phyloP scores from a whole-genome alignment of 805 yeast species.

The Jamesozyma rosinii region DNA sequence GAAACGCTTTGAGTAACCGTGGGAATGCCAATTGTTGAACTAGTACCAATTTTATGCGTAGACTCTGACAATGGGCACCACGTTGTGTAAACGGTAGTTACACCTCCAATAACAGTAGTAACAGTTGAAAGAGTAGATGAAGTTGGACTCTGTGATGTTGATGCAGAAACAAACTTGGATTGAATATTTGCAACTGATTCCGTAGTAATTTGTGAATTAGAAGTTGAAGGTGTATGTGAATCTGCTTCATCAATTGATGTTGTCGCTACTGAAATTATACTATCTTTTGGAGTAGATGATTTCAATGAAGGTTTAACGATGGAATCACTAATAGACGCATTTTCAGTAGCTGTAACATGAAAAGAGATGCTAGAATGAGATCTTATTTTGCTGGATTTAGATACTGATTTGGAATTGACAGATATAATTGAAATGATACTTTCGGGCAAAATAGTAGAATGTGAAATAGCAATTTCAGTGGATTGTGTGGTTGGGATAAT shows the following conservation, averaged over 20 bases:
- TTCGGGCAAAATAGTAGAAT: too few species aligned
- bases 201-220: neutral
- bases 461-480: neutral
- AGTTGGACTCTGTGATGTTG: neutral
- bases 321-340: neutral
- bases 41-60: too few species aligned
- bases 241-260: neutral
- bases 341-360: neutral
- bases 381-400: too few species aligned
- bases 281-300: too few species aligned
- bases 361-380: neutral
- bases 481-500: neutral
- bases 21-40: neutral
- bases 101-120: conserved; percentile 20
- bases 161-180: too few species aligned
- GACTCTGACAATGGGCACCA: conserved; percentile 29
- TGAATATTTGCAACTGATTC: neutral
- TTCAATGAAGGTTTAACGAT: too few species aligned
- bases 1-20: conserved; percentile 1
- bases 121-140: conserved; percentile 8
- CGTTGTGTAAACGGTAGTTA: conserved; percentile 28
- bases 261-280: too few species aligned
- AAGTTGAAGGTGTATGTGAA: neutral
- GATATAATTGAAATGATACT: too few species aligned
- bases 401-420: too few species aligned